Conservation (phyloP, 2,329 filamentous ascomycete genomes). For the Leptographium flavum region DNA sequence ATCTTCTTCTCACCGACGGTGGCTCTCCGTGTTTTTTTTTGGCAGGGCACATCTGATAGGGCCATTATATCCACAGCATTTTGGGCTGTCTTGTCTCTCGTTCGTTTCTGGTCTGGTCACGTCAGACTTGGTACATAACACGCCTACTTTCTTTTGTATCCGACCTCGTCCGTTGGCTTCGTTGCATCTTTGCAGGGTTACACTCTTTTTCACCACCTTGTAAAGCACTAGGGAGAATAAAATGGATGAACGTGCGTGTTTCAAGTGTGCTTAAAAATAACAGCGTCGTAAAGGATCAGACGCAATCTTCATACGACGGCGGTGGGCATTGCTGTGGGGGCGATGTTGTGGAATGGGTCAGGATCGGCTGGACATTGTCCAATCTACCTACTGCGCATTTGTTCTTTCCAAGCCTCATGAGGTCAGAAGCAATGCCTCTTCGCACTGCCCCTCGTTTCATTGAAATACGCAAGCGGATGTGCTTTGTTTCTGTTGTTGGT, state of each 20-base stretch:
- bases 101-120: neutral
- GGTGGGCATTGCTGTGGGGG: too few relatives aligned
- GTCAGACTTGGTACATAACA: neutral
- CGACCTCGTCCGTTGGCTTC: neutral
- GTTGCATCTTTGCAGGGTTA: neutral
- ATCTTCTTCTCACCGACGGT: neutral
- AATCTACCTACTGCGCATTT: too few relatives aligned
- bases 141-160: neutral
- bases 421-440: too few relatives aligned
- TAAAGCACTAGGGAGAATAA: neutral
- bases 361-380: too few relatives aligned
- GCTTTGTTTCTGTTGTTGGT: too few relatives aligned
- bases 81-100: neutral
- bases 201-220: neutral
- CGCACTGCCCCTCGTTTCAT: too few relatives aligned
- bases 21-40: neutral
- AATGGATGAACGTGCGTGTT: neutral
- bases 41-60: conserved; percentile 5
- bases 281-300: too few relatives aligned
- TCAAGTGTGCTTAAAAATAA: too few relatives aligned
- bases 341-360: too few relatives aligned
- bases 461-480: too few relatives aligned
- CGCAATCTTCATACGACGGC: too few relatives aligned
- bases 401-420: too few relatives aligned
- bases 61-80: conserved; percentile 5